Percentiles rank a stretch among this genome's conserved stretches.
These are phyloP conservation scores for Pochonia chlamydosporia DNA, from an alignment of 2,329 filamentous ascomycete genomes.

Conservation along the genomic window DNA sequence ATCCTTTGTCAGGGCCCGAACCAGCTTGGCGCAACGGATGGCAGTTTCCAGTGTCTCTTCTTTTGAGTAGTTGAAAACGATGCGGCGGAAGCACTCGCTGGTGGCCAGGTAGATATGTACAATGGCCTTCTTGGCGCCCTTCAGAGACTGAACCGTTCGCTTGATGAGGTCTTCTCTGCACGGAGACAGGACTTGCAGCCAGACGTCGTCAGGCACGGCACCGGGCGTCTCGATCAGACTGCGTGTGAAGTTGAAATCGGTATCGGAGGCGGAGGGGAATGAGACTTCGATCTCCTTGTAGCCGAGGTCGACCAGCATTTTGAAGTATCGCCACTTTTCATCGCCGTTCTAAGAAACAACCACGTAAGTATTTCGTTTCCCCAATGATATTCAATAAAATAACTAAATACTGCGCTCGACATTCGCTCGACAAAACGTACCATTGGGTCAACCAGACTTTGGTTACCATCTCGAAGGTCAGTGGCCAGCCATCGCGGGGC, in stretches of 20 bases:
- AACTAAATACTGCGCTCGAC: too few species aligned
- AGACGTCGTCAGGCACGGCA: constrained; percentile 80
- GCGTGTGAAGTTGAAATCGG: constrained; percentile 92
- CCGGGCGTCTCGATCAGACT: constrained; percentile 80
- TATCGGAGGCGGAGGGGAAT: constrained; percentile 90
- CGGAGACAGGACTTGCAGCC: constrained; percentile 84
- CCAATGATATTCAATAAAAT: too few species aligned
- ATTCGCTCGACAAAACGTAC: constrained; percentile 37
- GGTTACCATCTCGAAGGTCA: constrained; percentile 81
- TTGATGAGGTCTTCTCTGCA: constrained; percentile 88
- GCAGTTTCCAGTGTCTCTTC: constrained; percentile 77
- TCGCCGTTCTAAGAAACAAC: constrained; percentile 66
- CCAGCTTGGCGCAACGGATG: constrained; percentile 78
- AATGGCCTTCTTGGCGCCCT: constrained; percentile 87
- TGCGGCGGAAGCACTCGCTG: constrained; percentile 86
- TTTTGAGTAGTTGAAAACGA: constrained; percentile 84
- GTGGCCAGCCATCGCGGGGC: constrained; percentile 87
- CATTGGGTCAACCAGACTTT: constrained; percentile 91
- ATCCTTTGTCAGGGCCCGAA: constrained; percentile 84
- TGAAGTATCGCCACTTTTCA: constrained; percentile 92
- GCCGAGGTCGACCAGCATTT: constrained; percentile 85
- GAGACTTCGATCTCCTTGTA: constrained; percentile 98
- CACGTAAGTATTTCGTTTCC: too few species aligned
- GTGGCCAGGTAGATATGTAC: constrained; percentile 95
- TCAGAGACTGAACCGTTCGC: constrained; percentile 81